Evolutionary conservation across 2,329 filamentous ascomycete species (phyloP).

Genomic region (Stagonosporopsis cucurbitacearum): DNA sequence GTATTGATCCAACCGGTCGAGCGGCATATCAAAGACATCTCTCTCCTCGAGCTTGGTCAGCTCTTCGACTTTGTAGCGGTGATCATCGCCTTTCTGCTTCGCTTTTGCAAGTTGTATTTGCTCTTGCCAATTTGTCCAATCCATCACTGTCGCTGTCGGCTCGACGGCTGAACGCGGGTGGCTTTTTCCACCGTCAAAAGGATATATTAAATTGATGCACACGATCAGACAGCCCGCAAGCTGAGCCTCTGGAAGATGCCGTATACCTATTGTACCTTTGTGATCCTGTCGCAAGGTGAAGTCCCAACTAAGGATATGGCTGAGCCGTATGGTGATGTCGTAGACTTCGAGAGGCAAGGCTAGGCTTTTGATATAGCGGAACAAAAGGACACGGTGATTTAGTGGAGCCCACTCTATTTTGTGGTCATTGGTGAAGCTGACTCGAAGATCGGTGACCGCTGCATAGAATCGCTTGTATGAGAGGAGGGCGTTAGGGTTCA

Average conservation of each 20-base stretch:
- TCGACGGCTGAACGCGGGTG: slow-evolving; percentile 60
- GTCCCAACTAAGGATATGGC: slow-evolving; percentile 58
- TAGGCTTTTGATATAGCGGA: slow-evolving; percentile 73
- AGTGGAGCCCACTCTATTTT: slow-evolving; percentile 74
- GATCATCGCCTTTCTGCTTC: slow-evolving; percentile 8
- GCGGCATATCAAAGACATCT: slow-evolving; percentile 68
- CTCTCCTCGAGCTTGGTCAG: slow-evolving; percentile 64
- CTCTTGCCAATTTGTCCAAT: slow-evolving; percentile 74
- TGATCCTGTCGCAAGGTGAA: slow-evolving; percentile 62
- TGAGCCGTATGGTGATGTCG: slow-evolving; percentile 64
- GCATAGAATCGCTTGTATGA: slow-evolving; percentile 67
- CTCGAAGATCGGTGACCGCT: slow-evolving; percentile 65
- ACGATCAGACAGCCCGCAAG: slow-evolving; percentile 75
- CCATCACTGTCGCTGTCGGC: slow-evolving; percentile 64
- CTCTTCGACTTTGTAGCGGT: slow-evolving; percentile 48
- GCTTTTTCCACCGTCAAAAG: slow-evolving; percentile 67
- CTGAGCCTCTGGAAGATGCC: slow-evolving; percentile 70
- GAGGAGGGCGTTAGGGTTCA: slow-evolving; percentile 62
- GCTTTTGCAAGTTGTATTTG: slow-evolving; percentile 18
- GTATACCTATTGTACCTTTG: slow-evolving; percentile 29
- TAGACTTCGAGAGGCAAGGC: slow-evolving; percentile 77
- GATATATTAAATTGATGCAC: slow-evolving; percentile 79
- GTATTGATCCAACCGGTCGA: slow-evolving; percentile 72
- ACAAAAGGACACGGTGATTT: slow-evolving; percentile 72
- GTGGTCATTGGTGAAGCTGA: slow-evolving; percentile 71